phyloP scores from a whole-genome alignment of 2,329 filamentous ascomycete genomes.

The Fusarium abutilonis region DNA sequence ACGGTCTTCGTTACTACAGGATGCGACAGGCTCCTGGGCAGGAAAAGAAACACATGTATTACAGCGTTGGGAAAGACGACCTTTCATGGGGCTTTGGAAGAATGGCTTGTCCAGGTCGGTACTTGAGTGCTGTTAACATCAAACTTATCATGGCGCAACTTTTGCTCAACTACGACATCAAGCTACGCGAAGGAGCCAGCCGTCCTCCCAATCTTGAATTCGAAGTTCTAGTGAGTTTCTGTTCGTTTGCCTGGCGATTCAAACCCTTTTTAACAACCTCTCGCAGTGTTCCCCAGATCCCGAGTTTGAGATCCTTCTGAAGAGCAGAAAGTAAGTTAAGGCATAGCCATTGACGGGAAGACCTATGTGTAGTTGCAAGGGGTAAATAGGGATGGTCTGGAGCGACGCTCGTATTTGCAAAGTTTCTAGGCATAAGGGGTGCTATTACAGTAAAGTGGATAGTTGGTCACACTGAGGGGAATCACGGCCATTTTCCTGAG shows the following conservation, averaged over 20 bases:
- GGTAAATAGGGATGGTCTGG: no score
- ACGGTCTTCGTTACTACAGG: slow-evolving; percentile 34
- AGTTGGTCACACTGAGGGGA: no score
- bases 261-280: no score
- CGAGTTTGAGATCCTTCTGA: slow-evolving; percentile 6
- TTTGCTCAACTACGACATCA: slow-evolving; percentile 32
- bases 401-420: no score
- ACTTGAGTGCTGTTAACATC: slow-evolving; percentile 30
- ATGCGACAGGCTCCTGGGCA: slow-evolving; percentile 11
- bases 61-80: slow-evolving; percentile 18
- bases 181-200: background rate
- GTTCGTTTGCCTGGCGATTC: no score
- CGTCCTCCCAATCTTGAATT: slow-evolving; percentile 18
- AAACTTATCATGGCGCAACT: slow-evolving; percentile 36
- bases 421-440: no score
- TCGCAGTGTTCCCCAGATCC: slow-evolving; percentile 14
- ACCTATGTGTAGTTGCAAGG: no score
- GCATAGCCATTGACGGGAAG: no score
- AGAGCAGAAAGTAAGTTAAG: background rate
- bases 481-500: no score
- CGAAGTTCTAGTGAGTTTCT: slow-evolving; percentile 17
- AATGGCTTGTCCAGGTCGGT: slow-evolving; percentile 34
- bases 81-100: slow-evolving; percentile 27
- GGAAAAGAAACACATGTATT: slow-evolving; percentile 29
- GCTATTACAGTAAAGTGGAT: no score